phyloP scores from a whole-genome alignment of 176 grass and related monocot species.

The Juncus effusus region DNA sequence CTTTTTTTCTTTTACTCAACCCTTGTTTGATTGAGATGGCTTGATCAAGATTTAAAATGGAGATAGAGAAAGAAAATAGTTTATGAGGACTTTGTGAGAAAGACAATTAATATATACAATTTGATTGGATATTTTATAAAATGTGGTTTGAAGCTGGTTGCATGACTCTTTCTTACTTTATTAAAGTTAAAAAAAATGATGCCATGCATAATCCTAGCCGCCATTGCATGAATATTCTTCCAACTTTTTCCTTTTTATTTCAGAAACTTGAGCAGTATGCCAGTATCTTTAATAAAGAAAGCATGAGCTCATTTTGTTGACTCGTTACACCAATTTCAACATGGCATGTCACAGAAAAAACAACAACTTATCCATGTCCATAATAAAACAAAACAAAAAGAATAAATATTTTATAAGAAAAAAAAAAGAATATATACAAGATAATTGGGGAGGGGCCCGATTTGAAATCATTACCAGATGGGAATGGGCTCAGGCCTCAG shows the following conservation, averaged over 20 bases:
- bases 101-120: background rate
- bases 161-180: slow-evolving; percentile 14
- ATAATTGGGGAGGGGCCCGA: too few relatives aligned
- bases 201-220: slow-evolving; percentile 9
- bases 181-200: slow-evolving; percentile 29
- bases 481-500: background rate
- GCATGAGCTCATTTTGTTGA: too few relatives aligned
- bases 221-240: background rate
- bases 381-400: background rate
- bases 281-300: too few relatives aligned
- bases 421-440: too few relatives aligned
- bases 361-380: background rate
- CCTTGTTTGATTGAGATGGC: slow-evolving; percentile 1
- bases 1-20: background rate
- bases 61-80: slow-evolving; percentile 3
- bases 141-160: slow-evolving; percentile 19
- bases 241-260: background rate
- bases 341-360: too few relatives aligned
- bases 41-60: background rate
- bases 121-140: slow-evolving; percentile 12
- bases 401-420: background rate
- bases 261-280: too few relatives aligned
- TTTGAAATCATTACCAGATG: slow-evolving; percentile 1
- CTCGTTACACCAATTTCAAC: too few relatives aligned
- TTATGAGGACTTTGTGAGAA: background rate